A percentile compares a stretch with the other conserved stretches of the same genome.
Conservation (phyloP, 805 yeast species). For the Yarrowia sp. region DNA sequence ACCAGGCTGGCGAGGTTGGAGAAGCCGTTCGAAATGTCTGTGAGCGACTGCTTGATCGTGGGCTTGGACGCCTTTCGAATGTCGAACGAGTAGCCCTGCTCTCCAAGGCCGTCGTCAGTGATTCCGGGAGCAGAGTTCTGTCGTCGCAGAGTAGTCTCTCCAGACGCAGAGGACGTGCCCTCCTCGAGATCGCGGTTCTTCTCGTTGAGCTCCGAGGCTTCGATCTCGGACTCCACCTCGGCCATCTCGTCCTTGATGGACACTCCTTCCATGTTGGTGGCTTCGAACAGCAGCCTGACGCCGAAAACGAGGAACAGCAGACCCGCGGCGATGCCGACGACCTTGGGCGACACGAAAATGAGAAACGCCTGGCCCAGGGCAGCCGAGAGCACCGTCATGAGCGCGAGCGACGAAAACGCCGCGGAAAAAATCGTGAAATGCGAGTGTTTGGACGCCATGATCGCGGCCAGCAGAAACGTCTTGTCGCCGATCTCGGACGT, state of each 20-base stretch:
- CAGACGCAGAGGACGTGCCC: not conserved
- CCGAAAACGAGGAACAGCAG: slow-evolving; percentile 81
- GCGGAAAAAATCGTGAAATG: slow-evolving; percentile 82
- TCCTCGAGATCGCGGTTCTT: slow-evolving; percentile 43
- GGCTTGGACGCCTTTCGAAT: slow-evolving; percentile 17
- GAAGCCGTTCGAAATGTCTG: slow-evolving; percentile 42
- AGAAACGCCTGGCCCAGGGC: slow-evolving; percentile 90
- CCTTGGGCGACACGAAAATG: slow-evolving; percentile 69
- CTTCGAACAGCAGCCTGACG: slow-evolving; percentile 70
- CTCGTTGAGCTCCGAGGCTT: slow-evolving; percentile 61
- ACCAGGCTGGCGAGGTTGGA: slow-evolving; percentile 58
- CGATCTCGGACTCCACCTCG: slow-evolving; percentile 93
- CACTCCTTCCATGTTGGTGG: slow-evolving; percentile 67
- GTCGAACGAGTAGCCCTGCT: slow-evolving; percentile 27
- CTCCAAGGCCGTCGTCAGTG: slow-evolving; percentile 39
- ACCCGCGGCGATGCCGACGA: slow-evolving; percentile 81
- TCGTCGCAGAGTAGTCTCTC: slow-evolving; percentile 28
- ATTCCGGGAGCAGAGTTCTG: slow-evolving; percentile 33
- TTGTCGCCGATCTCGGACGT: slow-evolving; percentile 98
- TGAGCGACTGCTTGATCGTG: slow-evolving; percentile 5
- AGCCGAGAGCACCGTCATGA: slow-evolving; percentile 92
- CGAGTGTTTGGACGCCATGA: slow-evolving; percentile 95
- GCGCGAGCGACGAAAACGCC: slow-evolving; percentile 75
- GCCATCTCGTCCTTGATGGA: slow-evolving; percentile 96
- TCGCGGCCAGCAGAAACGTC: slow-evolving; percentile 92